Conservation (phyloP, 2,329 filamentous ascomycete genomes). For the Fusarium multiceps region DNA sequence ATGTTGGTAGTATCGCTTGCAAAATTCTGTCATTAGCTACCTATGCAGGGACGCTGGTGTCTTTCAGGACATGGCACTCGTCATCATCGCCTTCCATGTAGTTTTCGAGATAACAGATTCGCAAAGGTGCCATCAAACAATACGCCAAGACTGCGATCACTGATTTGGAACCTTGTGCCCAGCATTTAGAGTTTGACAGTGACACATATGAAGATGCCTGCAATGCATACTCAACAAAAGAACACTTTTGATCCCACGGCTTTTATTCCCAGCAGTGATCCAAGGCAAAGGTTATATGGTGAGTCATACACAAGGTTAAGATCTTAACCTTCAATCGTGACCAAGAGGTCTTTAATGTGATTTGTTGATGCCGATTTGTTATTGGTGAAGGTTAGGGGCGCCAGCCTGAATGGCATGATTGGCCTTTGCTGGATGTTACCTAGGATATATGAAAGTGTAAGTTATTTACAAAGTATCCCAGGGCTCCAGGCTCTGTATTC, state of each 20-base stretch:
- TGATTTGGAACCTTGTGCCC: neutral
- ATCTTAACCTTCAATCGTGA: no score
- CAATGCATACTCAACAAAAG: neutral
- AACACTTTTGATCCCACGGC: neutral
- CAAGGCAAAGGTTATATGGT: no score
- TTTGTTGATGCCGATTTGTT: neutral
- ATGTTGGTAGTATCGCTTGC: neutral
- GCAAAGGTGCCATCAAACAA: neutral
- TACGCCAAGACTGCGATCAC: neutral
- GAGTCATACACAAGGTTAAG: no score
- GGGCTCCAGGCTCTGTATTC: neutral
- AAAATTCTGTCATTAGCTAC: neutral
- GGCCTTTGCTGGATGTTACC: neutral
- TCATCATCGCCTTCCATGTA: neutral
- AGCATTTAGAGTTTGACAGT: neutral
- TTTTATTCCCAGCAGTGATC: neutral
- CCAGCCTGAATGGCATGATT: neutral
- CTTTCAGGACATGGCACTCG: neutral
- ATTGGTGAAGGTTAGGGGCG: neutral
- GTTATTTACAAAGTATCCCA: rapidly evolving
- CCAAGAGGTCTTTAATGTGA: no score
- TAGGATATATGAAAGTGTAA: neutral
- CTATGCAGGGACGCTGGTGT: neutral
- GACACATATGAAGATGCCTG: no score
- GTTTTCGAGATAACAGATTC: neutral